Conservation (phyloP, 148 eudicot species). For the Drosera capensis region DNA sequence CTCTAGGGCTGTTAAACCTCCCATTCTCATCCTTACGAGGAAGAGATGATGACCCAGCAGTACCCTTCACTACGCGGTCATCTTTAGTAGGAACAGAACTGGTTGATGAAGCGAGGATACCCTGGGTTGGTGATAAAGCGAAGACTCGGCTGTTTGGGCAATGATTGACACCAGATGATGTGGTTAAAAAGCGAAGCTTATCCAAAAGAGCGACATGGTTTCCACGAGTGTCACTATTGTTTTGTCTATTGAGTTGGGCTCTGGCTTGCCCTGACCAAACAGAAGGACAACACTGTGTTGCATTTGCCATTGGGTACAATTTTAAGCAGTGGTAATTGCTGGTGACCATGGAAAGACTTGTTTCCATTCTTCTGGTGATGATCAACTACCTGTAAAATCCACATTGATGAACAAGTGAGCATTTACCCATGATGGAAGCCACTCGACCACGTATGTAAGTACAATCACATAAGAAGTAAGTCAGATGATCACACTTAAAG, state of each 20-base stretch:
- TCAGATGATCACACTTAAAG: no score
- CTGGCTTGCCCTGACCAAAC: not conserved
- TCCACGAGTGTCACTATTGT: not conserved
- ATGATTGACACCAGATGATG: not conserved
- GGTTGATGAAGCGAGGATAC: not conserved
- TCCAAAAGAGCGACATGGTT: not conserved
- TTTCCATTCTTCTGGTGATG: not conserved
- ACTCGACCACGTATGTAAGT: no score
- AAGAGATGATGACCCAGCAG: not conserved
- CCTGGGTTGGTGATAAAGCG: not conserved
- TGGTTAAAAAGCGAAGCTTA: not conserved
- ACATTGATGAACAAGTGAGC: not conserved
- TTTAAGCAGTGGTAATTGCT: not conserved
- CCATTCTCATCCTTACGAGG: conserved; percentile 73
- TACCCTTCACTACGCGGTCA: not conserved
- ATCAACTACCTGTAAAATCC: not conserved
- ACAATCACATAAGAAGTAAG: no score
- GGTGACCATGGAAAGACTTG: not conserved
- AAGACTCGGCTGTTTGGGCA: not conserved
- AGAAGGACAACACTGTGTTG: not conserved
- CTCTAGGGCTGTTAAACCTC: conserved; percentile 84
- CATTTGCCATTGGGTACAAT: not conserved
- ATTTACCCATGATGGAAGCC: no score
- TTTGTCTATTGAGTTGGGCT: not conserved
- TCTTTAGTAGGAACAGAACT: not conserved